A percentile compares a stretch with the other conserved stretches of the same genome.
phyloP scores from a whole-genome alignment of 768 basidiomycete species.

The Tulasnella calospora region DNA sequence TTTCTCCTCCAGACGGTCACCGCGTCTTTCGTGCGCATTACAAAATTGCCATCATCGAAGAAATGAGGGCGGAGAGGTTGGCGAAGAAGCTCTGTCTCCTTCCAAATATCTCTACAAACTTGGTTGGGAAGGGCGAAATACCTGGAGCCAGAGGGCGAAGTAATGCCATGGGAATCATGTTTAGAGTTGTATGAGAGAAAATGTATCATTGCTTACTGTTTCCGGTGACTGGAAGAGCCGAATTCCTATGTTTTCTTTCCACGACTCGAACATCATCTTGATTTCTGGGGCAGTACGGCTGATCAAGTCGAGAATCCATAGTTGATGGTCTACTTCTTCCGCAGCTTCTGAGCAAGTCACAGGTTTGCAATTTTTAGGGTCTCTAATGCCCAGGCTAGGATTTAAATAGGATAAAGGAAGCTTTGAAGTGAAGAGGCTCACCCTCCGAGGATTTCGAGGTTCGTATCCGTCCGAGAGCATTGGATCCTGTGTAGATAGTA shows the following conservation, averaged over 20 bases:
- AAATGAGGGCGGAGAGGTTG: not conserved
- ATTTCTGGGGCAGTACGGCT: not conserved
- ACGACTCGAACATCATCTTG: not conserved
- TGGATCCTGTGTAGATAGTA: not conserved
- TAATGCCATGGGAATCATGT: no score
- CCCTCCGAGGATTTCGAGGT: constrained; percentile 1
- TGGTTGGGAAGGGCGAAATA: no score
- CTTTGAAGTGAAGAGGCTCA: not conserved
- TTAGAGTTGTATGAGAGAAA: no score
- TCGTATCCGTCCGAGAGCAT: not conserved
- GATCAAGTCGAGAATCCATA: not conserved
- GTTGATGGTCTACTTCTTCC: not conserved
- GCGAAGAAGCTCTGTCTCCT: no score
- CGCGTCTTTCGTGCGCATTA: not conserved
- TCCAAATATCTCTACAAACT: no score
- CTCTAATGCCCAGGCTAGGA: not conserved
- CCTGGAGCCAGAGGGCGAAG: no score
- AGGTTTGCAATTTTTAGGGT: not conserved
- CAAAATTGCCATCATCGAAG: not conserved
- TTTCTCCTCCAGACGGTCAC: not conserved
- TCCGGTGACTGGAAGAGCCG: no score
- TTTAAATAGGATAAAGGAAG: not conserved
- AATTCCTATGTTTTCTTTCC: not conserved
- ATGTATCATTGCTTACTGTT: no score
- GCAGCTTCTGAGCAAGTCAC: not conserved